Evolutionary conservation across 441 rosid species (phyloP).

Genomic region (Flueggea neowawraea): DNA sequence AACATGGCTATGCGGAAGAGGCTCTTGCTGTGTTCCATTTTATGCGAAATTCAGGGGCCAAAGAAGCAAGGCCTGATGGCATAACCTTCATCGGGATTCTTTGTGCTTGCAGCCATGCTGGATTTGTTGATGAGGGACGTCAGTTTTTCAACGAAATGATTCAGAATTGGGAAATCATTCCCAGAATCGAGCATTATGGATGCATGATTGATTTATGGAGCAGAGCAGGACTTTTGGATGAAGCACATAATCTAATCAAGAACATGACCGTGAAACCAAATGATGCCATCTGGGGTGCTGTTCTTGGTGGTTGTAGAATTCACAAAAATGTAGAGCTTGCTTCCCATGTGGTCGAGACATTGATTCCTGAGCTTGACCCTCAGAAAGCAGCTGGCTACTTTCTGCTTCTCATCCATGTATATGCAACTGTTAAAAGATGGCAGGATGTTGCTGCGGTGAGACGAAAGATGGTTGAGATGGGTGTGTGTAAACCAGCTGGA

Average conservation of each 20-base stretch:
- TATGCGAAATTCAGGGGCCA: slow-evolving; percentile 34
- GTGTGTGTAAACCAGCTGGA: slow-evolving; percentile 35
- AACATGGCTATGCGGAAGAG: slow-evolving; percentile 44
- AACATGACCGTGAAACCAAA: slow-evolving; percentile 54
- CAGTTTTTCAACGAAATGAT: slow-evolving; percentile 32
- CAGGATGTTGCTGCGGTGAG: slow-evolving; percentile 35
- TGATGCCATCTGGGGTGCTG: slow-evolving; percentile 51
- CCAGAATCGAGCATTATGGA: slow-evolving; percentile 51
- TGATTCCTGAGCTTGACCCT: slow-evolving; percentile 31
- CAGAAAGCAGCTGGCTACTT: slow-evolving; percentile 34
- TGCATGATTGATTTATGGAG: slow-evolving; percentile 58
- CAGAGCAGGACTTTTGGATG: slow-evolving; percentile 49
- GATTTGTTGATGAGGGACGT: slow-evolving; percentile 41
- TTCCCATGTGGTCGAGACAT: slow-evolving; percentile 29
- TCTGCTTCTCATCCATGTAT: slow-evolving; percentile 35
- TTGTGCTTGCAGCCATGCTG: slow-evolving; percentile 58
- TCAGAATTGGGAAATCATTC: slow-evolving; percentile 31
- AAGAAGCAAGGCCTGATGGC: slow-evolving; percentile 38
- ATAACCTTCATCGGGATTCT: slow-evolving; percentile 47
- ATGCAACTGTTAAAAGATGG: slow-evolving; percentile 40
- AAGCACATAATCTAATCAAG: slow-evolving; percentile 41
- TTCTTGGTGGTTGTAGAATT: slow-evolving; percentile 52
- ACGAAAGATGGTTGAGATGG: slow-evolving; percentile 34
- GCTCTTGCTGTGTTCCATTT: slow-evolving; percentile 35
- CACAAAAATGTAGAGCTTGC: slow-evolving; percentile 44